These are phyloP conservation scores for Microcyclospora pomicola DNA, from an alignment of 2,329 filamentous ascomycete genomes.

Conservation along the genomic window DNA sequence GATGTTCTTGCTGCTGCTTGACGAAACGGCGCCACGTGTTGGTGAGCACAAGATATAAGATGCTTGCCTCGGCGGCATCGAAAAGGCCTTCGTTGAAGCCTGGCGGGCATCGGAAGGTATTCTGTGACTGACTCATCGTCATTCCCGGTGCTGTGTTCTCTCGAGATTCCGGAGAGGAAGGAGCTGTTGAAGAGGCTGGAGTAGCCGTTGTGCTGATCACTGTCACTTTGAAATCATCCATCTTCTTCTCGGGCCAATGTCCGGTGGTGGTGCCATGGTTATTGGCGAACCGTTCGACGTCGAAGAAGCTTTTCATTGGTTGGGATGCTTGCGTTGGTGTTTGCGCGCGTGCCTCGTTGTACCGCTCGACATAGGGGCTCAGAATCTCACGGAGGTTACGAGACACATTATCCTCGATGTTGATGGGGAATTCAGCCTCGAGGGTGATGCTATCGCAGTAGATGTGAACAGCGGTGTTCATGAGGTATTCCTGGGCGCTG, in stretches of 20 bases:
- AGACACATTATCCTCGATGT: constrained; percentile 46
- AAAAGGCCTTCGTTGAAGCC: constrained; percentile 42
- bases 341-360: neutral
- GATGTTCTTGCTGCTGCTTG: neutral
- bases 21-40: constrained; percentile 45
- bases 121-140: neutral
- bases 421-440: constrained; percentile 51
- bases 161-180: neutral
- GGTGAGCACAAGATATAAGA: constrained; percentile 54
- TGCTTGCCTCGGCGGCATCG: constrained; percentile 43
- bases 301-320: constrained; percentile 1
- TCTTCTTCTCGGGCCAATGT: neutral
- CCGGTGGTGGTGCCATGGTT: constrained; percentile 4
- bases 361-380: constrained; percentile 12
- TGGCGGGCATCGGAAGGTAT: neutral
- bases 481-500: constrained; percentile 25
- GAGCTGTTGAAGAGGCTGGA: neutral
- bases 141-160: neutral
- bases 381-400: constrained; percentile 44
- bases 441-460: constrained; percentile 49
- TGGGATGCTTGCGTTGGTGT: neutral
- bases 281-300: constrained; percentile 2
- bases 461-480: constrained; percentile 46
- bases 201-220: neutral
- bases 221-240: neutral